Evolutionary conservation across 352 stramenopile species (phyloP), one percentile per base, ranked within the genome.

Genomic region (Phytopythium oedochilum): DNA sequence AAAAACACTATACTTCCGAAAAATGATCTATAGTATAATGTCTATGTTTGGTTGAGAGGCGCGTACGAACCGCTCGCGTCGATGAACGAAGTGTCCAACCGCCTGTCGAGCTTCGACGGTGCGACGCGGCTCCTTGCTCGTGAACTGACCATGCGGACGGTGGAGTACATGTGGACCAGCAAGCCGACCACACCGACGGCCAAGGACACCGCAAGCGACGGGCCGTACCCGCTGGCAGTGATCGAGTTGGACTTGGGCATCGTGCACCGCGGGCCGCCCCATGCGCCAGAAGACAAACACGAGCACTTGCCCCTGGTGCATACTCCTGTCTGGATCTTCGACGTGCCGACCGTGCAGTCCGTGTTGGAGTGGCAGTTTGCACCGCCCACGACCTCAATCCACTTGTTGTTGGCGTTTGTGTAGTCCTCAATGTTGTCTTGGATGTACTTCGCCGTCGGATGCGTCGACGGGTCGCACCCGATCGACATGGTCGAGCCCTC

Each of bases 371-470:
- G 63, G 59, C 75, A 86, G 40, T 57, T 64, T 12, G 71, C 73
- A 11, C 71, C 67, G 15, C 76, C 76, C 2, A 59, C 36, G 22
- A 87, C 73, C 46, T 70, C 57, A 11, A 81, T 71, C 39, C 29
- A 51, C 18, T 62, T 63, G 58, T 87, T 87, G 3, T 83, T 54
- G 1, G 18, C 25, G 32, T 66, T 66, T 31, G 72, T 57, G 61
- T 87, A 87, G 44, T 83, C 68, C 3, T 77, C 63, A 15, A 83
- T 68, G 34, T 86, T 63, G 20, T 68, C 71, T 29, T 75, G 50
- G 54, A 87, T 87, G 50, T 48, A 87, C 35, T 81, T 45, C 35
- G 70, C 72, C 2, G 76, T 82, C 18, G 76, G 76, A 39, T 87
- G 74, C 0, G 71, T 79, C 1, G 52, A 50, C 0, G 76, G 73